These are phyloP conservation scores for Seminavis robusta DNA, from an alignment of 108 stramenopile genomes.

Conservation along the genomic window DNA sequence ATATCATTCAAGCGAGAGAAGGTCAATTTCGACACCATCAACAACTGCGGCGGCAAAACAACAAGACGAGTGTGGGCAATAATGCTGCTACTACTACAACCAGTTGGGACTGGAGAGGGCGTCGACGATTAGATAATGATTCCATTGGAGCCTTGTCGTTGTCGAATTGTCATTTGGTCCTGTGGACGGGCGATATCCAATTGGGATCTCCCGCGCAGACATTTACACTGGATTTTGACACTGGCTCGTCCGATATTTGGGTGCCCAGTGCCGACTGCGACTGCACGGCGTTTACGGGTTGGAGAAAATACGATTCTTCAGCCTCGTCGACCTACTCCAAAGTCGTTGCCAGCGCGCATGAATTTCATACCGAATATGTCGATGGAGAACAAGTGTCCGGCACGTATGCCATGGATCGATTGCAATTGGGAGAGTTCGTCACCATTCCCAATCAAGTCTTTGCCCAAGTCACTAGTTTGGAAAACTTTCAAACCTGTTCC, in stretches of 20 bases:
- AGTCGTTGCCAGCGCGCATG: conserved; percentile 25
- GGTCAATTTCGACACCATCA: no score
- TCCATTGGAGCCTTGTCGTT: no score
- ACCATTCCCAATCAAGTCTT: conserved; percentile 36
- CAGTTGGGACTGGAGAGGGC: no score
- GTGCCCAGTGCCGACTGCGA: conserved; percentile 83
- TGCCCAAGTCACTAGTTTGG: conserved; percentile 35
- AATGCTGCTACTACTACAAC: no score
- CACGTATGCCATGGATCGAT: conserved; percentile 35
- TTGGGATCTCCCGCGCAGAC: conserved; percentile 79
- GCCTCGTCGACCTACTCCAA: conserved; percentile 39
- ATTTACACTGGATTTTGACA: conserved; percentile 93
- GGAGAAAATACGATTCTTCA: conserved; percentile 55
- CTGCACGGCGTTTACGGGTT: conserved; percentile 40
- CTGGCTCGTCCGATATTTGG: conserved; percentile 95
- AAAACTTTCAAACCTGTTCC: conserved; percentile 32
- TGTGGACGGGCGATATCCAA: conserved; percentile 44
- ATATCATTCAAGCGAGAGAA: no score
- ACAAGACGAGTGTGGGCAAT: no score
- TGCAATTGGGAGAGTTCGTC: conserved; percentile 20
- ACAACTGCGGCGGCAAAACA: no score
- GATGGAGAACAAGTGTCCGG: conserved; percentile 59
- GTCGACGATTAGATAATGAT: no score
- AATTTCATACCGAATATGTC: conserved; percentile 74
- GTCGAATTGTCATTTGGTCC: conserved; percentile 49